These are phyloP conservation scores for Pseudonitzschia multiseries DNA, from an alignment of 108 stramenopile species.

Conservation along the genomic window DNA sequence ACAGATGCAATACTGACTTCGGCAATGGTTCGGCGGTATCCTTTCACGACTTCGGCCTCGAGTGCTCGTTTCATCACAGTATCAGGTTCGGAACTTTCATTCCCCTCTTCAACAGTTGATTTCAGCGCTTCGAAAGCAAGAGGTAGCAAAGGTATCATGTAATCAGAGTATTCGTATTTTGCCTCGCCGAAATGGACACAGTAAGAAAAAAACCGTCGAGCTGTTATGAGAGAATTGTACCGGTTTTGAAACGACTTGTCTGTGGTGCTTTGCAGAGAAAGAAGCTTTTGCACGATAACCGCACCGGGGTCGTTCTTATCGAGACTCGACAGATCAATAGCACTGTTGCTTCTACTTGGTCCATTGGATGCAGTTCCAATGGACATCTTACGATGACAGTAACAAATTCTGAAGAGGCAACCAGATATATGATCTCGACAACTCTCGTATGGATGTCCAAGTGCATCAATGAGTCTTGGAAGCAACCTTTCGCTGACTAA, in stretches of 20 bases:
- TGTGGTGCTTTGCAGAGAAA: conserved; percentile 30
- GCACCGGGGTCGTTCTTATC: conserved; percentile 55
- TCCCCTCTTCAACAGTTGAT: conserved; percentile 39
- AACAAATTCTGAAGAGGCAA: conserved; percentile 76
- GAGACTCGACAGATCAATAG: conserved; percentile 10
- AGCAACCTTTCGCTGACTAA: conserved; percentile 55
- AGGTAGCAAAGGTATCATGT: conserved; percentile 76
- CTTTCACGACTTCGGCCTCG: conserved; percentile 82
- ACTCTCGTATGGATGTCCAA: conserved; percentile 87
- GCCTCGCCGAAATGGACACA: conserved; percentile 84
- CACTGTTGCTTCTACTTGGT: conserved; percentile 27
- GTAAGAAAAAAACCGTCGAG: conserved; percentile 77
- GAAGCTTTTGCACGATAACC: conserved; percentile 59
- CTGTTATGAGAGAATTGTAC: conserved; percentile 75
- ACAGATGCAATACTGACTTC: conserved; percentile 76
- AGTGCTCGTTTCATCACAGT: conserved; percentile 68
- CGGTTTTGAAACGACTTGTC: conserved; percentile 60
- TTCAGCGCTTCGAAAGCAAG: conserved; percentile 75
- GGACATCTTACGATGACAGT: conserved; percentile 65
- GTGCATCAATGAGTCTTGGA: conserved; percentile 64
- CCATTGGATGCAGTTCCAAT: conserved; percentile 32
- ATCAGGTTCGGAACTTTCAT: conserved; percentile 45
- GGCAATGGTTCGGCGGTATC: conserved; percentile 71
- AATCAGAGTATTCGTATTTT: conserved; percentile 75
- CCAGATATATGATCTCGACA: conserved; percentile 87